phyloP scores from a whole-genome alignment of 1,284 basidiomycete species.

The Ceratobasidium sp. region DNA sequence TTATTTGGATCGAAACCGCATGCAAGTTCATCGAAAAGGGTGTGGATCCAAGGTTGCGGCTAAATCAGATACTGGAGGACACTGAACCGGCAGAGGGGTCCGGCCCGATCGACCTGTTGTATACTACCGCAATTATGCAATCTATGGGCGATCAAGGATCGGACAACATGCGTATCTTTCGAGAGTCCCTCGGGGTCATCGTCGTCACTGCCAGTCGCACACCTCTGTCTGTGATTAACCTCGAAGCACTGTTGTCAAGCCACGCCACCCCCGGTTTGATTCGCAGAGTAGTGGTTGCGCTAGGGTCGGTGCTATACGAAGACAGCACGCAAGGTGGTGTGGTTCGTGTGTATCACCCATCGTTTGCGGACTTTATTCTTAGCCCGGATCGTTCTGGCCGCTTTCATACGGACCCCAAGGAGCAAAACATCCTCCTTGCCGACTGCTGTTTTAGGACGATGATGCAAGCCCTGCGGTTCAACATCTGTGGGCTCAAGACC shows the following conservation, averaged over 20 bases:
- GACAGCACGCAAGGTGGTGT: neutral
- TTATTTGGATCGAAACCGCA: constrained; percentile 30
- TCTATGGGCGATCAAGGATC: neutral
- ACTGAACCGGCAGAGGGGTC: neutral
- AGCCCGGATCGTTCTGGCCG: constrained; percentile 1
- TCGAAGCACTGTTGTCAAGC: constrained; percentile 7
- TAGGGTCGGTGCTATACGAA: constrained; percentile 31
- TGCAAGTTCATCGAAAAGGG: neutral
- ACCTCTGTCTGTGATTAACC: neutral
- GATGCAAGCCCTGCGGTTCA: neutral
- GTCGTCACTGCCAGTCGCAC: neutral
- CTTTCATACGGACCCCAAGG: neutral
- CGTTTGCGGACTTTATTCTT: constrained; percentile 37
- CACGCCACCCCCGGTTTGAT: neutral
- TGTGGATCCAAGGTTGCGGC: neutral
- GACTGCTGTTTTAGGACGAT: neutral
- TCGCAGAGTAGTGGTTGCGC: neutral
- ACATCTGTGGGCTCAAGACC: neutral
- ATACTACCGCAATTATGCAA: neutral
- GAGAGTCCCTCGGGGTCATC: neutral
- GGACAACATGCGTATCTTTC: neutral
- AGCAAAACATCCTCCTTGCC: neutral
- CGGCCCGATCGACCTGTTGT: neutral
- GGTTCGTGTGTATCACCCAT: constrained; percentile 34
- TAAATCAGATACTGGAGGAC: neutral